These are phyloP conservation scores for Ophidiomyces ophidiicola DNA, from an alignment of 2,329 filamentous ascomycete genomes.

Conservation along the genomic window DNA sequence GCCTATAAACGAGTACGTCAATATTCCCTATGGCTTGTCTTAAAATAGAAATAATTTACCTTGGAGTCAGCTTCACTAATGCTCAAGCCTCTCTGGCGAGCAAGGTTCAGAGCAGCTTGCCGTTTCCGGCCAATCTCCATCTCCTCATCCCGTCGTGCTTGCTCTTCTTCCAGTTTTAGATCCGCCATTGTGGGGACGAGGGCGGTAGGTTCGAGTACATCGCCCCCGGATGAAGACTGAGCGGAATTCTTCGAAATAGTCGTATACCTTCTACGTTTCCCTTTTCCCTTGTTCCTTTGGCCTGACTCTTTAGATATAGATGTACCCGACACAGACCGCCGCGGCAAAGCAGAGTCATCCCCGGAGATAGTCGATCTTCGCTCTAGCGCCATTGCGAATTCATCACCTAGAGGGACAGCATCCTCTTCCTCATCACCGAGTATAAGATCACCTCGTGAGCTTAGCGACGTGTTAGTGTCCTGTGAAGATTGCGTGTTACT, in stretches of 20 bases:
- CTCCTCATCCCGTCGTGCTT: conserved; percentile 44
- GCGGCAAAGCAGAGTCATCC: conserved; percentile 50
- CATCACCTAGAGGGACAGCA: conserved; percentile 81
- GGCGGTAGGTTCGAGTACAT: conserved; percentile 21
- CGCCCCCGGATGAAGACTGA: conserved; percentile 19
- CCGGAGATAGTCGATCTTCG: conserved; percentile 49
- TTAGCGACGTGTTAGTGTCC: conserved; percentile 71
- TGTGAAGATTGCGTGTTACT: conserved; percentile 71
- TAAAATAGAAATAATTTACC: neutral
- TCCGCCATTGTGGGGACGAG: conserved; percentile 41
- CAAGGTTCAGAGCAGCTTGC: conserved; percentile 44
- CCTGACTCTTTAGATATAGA: conserved; percentile 39
- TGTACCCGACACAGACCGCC: conserved; percentile 33
- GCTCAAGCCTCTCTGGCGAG: conserved; percentile 42
- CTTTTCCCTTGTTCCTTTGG: conserved; percentile 23
- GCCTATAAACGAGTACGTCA: neutral
- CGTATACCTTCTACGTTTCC: conserved; percentile 22
- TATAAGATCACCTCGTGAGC: conserved; percentile 80
- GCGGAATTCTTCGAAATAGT: conserved; percentile 19
- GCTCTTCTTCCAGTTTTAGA: conserved; percentile 47
- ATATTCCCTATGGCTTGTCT: neutral
- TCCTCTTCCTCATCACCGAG: conserved; percentile 90
- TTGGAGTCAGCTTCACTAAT: conserved; percentile 17
- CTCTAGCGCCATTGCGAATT: conserved; percentile 74
- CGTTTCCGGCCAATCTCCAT: conserved; percentile 41